Evolutionary conservation across 495 filamentous ascomycete species (phyloP).

Genomic region (Staphylotrichum longicolle): DNA sequence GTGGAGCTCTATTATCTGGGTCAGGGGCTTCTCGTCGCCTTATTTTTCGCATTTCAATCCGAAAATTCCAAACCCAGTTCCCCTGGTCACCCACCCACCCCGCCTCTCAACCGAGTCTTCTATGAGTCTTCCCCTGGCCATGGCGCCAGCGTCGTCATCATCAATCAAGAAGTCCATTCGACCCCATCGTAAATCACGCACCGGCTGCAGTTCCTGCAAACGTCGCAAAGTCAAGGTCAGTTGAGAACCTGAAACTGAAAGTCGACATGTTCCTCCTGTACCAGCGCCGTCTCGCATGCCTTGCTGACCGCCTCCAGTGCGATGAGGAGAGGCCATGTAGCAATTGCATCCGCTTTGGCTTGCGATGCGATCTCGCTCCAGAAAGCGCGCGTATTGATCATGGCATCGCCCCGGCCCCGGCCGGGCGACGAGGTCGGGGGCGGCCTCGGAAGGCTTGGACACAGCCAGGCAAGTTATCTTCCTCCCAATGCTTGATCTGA

Average conservation of each 20-base stretch:
- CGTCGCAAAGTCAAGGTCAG: constrained; percentile 10
- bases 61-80: neutral
- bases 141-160: constrained; percentile 4
- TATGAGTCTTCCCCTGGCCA: neutral
- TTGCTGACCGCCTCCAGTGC: constrained; percentile 7
- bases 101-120: too few species aligned
- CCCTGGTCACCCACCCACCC: too few species aligned
- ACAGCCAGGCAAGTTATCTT: neutral
- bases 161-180: constrained; percentile 4
- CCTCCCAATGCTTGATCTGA: neutral
- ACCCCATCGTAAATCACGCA: constrained; percentile 11
- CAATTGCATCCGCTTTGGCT: constrained; percentile 2
- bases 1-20: neutral
- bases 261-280: too few species aligned
- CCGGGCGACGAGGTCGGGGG: neutral
- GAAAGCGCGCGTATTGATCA: neutral
- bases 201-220: constrained; percentile 6
- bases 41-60: constrained; percentile 5
- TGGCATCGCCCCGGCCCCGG: neutral
- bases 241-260: neutral
- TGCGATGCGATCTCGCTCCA: constrained; percentile 2
- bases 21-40: neutral
- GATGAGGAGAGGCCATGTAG: constrained; percentile 4
- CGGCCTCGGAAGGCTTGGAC: constrained; percentile 3
- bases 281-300: neutral